Conservation (phyloP, 2,329 filamentous ascomycete species). For the Cordyceps cicadae region DNA sequence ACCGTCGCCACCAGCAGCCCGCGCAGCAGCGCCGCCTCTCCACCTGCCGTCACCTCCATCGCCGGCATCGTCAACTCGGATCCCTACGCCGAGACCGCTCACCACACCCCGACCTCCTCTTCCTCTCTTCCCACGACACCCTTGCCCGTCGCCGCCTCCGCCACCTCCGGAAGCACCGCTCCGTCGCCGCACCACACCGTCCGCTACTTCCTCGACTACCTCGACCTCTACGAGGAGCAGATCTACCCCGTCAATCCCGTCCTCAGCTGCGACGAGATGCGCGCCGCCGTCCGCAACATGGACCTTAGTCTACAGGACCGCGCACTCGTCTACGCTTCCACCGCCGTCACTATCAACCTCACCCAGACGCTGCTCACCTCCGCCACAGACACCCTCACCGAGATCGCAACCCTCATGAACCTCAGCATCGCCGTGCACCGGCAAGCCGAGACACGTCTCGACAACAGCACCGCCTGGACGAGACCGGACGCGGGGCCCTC, state of each 20-base stretch:
- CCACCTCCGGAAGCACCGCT: conserved; percentile 4
- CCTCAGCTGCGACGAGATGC: conserved; percentile 24
- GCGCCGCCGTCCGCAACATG: conserved; percentile 25
- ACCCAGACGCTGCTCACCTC: conserved; percentile 22
- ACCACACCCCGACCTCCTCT: neutral
- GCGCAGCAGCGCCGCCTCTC: conserved; percentile 9
- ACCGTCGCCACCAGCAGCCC: neutral
- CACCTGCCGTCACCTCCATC: conserved; percentile 19
- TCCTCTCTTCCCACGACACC: neutral
- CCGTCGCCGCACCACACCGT: conserved; percentile 16
- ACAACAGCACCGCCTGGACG: conserved; percentile 11
- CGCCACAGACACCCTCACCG: conserved; percentile 22
- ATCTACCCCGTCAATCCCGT: conserved; percentile 32
- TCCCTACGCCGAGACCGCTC: neutral
- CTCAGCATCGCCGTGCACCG: conserved; percentile 19
- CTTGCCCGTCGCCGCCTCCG: conserved; percentile 1
- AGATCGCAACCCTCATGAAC: conserved; percentile 19
- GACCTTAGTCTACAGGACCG: conserved; percentile 25
- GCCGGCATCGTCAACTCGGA: conserved; percentile 19
- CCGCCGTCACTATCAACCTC: conserved; percentile 29
- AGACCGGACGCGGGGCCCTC: conserved; percentile 3
- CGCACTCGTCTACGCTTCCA: conserved; percentile 28
- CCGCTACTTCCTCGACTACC: conserved; percentile 26
- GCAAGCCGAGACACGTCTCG: conserved; percentile 22
- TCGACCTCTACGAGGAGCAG: conserved; percentile 26